Conservation (phyloP, 2,329 filamentous ascomycete genomes). For the Penicillium sp. region DNA sequence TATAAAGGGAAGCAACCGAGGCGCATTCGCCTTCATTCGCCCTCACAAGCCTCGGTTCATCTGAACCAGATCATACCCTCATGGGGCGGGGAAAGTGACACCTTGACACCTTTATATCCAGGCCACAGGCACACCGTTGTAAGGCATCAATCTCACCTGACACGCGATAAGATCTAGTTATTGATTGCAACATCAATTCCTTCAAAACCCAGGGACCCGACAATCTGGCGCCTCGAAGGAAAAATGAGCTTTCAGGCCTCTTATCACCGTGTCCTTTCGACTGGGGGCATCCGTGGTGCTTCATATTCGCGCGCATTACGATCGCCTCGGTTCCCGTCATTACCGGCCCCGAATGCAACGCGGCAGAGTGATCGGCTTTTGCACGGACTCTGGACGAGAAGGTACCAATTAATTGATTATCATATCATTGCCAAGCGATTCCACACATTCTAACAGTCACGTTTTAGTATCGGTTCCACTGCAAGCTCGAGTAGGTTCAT, state of each 20-base stretch:
- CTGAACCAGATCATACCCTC: neutral
- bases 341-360: conserved; percentile 11
- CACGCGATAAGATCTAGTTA: neutral
- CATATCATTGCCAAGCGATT: neutral
- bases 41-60: conserved; percentile 19
- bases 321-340: conserved; percentile 1
- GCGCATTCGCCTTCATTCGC: conserved; percentile 9
- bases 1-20: conserved; percentile 21
- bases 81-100: neutral
- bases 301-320: neutral
- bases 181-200: neutral
- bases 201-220: neutral
- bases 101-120: neutral
- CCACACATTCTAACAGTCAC: neutral
- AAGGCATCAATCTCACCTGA: conserved; percentile 1
- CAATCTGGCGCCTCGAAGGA: neutral
- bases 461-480: conserved; percentile 3
- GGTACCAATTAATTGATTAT: conserved; percentile 3
- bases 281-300: neutral
- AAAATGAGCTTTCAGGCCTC: neutral
- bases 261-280: neutral
- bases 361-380: conserved; percentile 2
- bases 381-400: conserved; percentile 5
- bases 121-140: neutral
- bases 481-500: conserved; percentile 15